Conservation (phyloP, 805 yeast genomes). For the Metschnikowia peoriensis region DNA sequence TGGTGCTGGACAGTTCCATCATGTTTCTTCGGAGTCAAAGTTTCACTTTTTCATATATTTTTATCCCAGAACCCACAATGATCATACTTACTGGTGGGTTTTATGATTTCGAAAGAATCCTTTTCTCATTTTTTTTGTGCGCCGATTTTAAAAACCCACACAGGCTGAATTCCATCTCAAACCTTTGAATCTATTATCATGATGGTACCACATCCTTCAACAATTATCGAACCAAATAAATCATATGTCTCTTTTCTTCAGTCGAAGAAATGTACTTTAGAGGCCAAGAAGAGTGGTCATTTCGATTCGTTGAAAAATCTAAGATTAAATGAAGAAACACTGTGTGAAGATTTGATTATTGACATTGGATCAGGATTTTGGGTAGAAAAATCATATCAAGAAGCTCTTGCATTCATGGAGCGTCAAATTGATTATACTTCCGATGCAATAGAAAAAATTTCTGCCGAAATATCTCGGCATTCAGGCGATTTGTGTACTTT, state of each 20-base stretch:
- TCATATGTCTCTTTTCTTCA: background rate
- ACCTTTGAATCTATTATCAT: background rate
- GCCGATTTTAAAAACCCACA: background rate
- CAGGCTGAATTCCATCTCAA: background rate
- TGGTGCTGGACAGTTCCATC: too few relatives aligned
- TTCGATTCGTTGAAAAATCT: background rate
- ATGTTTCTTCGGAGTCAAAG: too few relatives aligned
- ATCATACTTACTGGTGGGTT: too few relatives aligned
- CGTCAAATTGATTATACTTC: constrained; percentile 28
- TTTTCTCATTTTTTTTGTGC: too few relatives aligned
- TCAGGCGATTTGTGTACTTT: background rate
- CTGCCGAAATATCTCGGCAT: constrained; percentile 27
- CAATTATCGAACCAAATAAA: background rate
- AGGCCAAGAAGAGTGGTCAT: background rate
- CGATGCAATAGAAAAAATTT: constrained; percentile 42
- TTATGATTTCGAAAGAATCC: too few relatives aligned
- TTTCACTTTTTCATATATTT: background rate
- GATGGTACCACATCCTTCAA: background rate
- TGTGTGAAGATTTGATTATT: constrained; percentile 1
- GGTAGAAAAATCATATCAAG: constrained; percentile 8
- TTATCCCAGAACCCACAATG: background rate
- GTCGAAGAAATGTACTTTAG: background rate
- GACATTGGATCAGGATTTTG: constrained; percentile 11
- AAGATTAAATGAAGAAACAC: background rate
- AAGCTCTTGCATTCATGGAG: constrained; percentile 28